Evolutionary conservation across 331 rosid genomes (phyloP).

Genomic region (Acacia pycnantha): DNA sequence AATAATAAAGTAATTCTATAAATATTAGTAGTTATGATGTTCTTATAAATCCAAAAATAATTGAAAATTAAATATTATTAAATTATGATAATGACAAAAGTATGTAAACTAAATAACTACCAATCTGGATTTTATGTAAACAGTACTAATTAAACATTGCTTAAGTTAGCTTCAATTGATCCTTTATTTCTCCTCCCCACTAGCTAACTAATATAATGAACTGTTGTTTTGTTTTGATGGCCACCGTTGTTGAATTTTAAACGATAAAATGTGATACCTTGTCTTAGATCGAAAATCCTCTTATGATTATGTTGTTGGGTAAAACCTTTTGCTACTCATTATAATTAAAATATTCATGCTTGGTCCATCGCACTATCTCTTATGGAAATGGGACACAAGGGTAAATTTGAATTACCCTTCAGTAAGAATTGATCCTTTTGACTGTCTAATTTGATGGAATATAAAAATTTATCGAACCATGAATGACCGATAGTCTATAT

Average conservation of each 20-base stretch:
- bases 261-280: neutral
- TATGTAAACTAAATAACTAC: neutral
- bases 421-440: slow-evolving; percentile 25
- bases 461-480: slow-evolving; percentile 11
- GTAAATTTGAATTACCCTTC: slow-evolving; percentile 14
- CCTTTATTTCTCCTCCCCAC: neutral
- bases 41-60: neutral
- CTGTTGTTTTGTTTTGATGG: neutral
- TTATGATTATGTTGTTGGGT: slow-evolving; percentile 24
- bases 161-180: neutral
- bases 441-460: slow-evolving; percentile 30
- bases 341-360: slow-evolving; percentile 25
- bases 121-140: neutral
- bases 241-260: neutral
- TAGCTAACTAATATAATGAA: neutral
- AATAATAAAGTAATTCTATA: neutral
- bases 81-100: neutral
- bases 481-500: slow-evolving; percentile 22
- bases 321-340: slow-evolving; percentile 28
- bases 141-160: neutral
- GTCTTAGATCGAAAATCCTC: slow-evolving; percentile 14
- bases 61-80: neutral
- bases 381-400: slow-evolving; percentile 29
- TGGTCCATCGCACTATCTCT: slow-evolving; percentile 29
- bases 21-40: neutral